These are phyloP conservation scores for Ogataea methanolica DNA, from an alignment of 805 yeast genomes.

Conservation along the genomic window DNA sequence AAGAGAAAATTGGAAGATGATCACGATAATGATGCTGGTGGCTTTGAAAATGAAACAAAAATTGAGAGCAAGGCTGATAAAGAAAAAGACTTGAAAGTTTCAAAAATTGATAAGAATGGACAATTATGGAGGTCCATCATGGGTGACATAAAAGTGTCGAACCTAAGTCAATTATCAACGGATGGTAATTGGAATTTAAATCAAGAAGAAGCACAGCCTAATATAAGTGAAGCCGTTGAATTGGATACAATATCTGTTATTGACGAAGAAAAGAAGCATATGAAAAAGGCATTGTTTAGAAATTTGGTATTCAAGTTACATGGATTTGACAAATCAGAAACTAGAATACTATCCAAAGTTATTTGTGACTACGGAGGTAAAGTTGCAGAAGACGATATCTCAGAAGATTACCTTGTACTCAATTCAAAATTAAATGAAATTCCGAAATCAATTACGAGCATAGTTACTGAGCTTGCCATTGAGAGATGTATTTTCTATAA, in stretches of 20 bases:
- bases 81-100: conserved; percentile 22
- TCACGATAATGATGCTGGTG: neutral
- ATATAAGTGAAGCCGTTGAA: neutral
- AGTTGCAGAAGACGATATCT: neutral
- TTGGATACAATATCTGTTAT: neutral
- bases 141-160: conserved; percentile 14
- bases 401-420: conserved; percentile 13
- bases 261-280: neutral
- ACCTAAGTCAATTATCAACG: conserved; percentile 3
- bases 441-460: neutral
- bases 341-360: conserved; percentile 18
- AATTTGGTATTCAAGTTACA: conserved; percentile 13
- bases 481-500: conserved; percentile 26
- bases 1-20: conserved; percentile 4
- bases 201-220: neutral
- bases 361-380: conserved; percentile 23
- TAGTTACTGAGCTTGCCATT: conserved; percentile 27
- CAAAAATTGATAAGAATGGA: conserved; percentile 18
- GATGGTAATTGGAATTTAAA: conserved; percentile 6
- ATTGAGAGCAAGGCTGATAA: conserved; percentile 5
- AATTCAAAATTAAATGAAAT: conserved; percentile 10
- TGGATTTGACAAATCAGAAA: conserved; percentile 18
- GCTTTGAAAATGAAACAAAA: neutral
- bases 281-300: conserved; percentile 11
- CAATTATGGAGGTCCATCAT: conserved; percentile 24